phyloP scores from a whole-genome alignment of 2,329 filamentous ascomycete genomes.

The Botrytis deweyae region DNA sequence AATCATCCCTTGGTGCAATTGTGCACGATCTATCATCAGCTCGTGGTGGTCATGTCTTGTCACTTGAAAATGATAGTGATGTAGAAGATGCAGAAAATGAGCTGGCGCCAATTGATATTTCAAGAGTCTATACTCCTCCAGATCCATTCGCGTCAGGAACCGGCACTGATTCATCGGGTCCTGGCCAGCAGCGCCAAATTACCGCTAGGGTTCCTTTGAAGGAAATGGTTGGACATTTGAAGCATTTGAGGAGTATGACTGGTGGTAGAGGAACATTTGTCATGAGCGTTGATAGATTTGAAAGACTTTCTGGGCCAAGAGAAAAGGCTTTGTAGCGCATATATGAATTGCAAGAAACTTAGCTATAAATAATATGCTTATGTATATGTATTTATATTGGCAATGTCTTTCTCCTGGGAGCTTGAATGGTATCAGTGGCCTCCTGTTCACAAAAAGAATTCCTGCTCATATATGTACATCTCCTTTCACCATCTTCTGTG shows the following conservation, averaged over 20 bases:
- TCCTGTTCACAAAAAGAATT: too few relatives aligned
- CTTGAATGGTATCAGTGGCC: background rate
- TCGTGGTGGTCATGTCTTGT: slow-evolving; percentile 71
- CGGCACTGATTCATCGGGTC: slow-evolving; percentile 49
- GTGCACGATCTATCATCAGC: slow-evolving; percentile 77
- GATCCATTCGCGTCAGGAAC: slow-evolving; percentile 70
- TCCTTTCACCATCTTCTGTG: background rate
- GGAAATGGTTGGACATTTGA: slow-evolving; percentile 95
- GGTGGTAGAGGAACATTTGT: slow-evolving; percentile 78
- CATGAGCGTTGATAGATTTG: slow-evolving; percentile 71
- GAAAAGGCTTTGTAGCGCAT: slow-evolving; percentile 39
- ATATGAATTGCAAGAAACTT: background rate
- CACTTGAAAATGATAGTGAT: slow-evolving; percentile 52
- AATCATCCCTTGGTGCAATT: slow-evolving; percentile 75
- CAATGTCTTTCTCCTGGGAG: background rate
- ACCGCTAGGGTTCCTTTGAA: slow-evolving; percentile 87
- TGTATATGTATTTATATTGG: background rate
- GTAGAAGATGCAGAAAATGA: slow-evolving; percentile 26
- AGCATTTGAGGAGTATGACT: slow-evolving; percentile 84
- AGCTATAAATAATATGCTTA: background rate
- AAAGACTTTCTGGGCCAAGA: slow-evolving; percentile 61
- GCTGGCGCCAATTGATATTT: slow-evolving; percentile 59
- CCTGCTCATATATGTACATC: background rate
- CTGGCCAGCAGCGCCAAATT: slow-evolving; percentile 59
- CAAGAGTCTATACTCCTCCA: slow-evolving; percentile 79